These are phyloP conservation scores for Mrakia gelida DNA, from an alignment of 768 basidiomycete species.

Conservation along the genomic window DNA sequence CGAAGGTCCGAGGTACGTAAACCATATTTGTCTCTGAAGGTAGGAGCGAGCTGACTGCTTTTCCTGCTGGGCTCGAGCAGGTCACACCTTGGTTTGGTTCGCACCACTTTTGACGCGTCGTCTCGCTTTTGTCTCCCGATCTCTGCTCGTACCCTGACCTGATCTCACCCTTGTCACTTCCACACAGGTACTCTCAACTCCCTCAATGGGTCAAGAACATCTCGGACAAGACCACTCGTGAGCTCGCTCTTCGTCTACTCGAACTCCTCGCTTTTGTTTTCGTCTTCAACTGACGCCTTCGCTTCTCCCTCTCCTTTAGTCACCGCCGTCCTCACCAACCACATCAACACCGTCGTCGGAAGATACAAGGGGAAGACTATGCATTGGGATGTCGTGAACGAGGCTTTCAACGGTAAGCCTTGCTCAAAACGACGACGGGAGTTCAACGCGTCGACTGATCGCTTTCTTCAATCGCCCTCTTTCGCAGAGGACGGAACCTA, in stretches of 20 bases:
- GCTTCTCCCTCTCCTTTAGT: neutral
- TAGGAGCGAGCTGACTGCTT: neutral
- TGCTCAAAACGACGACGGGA: neutral
- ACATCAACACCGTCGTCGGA: slow-evolving; percentile 53
- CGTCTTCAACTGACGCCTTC: neutral
- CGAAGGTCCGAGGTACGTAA: slow-evolving; percentile 9
- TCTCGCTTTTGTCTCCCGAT: neutral
- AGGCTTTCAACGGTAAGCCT: slow-evolving; percentile 57
- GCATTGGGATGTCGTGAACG: slow-evolving; percentile 55
- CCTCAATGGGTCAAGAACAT: slow-evolving; percentile 16
- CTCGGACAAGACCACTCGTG: slow-evolving; percentile 26
- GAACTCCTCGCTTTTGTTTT: neutral
- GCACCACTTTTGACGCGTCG: neutral
- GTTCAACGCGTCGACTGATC: neutral
- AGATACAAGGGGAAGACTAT: slow-evolving; percentile 53
- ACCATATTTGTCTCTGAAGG: neutral
- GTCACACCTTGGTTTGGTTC: neutral
- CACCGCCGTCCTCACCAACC: slow-evolving; percentile 49
- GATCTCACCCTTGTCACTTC: neutral
- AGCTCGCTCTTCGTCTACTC: slow-evolving; percentile 16
- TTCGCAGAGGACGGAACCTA: neutral
- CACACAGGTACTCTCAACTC: neutral
- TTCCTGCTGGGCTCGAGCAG: neutral
- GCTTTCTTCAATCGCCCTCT: neutral
- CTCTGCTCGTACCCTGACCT: neutral